These are phyloP conservation scores for Suhomyces vadensis DNA, from an alignment of 805 yeast genomes.

Conservation along the genomic window DNA sequence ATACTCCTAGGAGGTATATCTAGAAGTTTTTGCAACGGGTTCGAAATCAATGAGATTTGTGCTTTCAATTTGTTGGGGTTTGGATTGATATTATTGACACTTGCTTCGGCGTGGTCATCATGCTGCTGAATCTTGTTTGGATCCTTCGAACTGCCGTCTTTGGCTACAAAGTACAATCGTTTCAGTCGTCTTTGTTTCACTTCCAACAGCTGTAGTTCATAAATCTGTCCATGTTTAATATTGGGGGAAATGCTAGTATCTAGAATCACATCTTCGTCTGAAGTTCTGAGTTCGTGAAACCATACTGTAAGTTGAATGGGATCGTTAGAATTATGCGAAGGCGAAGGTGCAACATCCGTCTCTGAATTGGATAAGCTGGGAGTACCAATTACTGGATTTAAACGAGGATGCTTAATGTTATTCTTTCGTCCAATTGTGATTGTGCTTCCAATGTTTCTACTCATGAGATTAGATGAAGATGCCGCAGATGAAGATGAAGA, in stretches of 20 bases:
- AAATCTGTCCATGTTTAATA: conserved; percentile 71
- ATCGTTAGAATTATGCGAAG: background rate
- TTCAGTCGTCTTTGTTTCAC: conserved; percentile 26
- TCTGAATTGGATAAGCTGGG: background rate
- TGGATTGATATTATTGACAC: conserved; percentile 6
- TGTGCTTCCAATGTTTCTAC: conserved; percentile 24
- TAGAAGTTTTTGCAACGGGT: conserved; percentile 57
- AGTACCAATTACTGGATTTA: background rate
- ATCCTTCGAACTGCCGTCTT: conserved; percentile 26
- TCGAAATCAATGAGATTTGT: conserved; percentile 59
- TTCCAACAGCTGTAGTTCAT: conserved; percentile 59
- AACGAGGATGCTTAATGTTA: background rate
- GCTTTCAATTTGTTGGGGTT: conserved; percentile 22
- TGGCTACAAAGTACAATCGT: conserved; percentile 47
- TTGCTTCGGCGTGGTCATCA: background rate
- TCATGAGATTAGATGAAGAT: conserved; percentile 13
- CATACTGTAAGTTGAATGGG: conserved; percentile 48
- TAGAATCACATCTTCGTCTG: conserved; percentile 59
- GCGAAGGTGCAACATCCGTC: background rate
- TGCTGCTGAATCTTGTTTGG: conserved; percentile 6
- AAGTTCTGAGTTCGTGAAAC: conserved; percentile 69
- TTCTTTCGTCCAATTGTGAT: conserved; percentile 21
- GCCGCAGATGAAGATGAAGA: conserved; percentile 12
- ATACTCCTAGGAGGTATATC: conserved; percentile 68
- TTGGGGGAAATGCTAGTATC: conserved; percentile 50